Evolutionary conservation across 768 basidiomycete species (phyloP).

Genomic region (Boletus speciosus): DNA sequence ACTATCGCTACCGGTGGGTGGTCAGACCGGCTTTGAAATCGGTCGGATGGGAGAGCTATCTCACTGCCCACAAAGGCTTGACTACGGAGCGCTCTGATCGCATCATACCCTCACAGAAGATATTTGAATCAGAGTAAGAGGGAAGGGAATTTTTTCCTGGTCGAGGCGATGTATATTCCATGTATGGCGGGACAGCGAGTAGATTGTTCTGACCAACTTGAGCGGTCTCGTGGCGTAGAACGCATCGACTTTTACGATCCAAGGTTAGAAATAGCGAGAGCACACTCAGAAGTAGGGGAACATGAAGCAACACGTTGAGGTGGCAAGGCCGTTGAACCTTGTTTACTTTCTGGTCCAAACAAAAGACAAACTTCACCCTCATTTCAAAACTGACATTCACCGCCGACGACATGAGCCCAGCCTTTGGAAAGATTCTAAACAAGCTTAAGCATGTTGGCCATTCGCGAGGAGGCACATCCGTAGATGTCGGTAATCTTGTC

Average conservation of each 20-base stretch:
- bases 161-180: background rate
- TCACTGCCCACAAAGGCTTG: background rate
- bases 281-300: background rate
- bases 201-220: background rate
- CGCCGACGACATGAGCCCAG: slow-evolving; percentile 6
- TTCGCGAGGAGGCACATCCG: background rate
- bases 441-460: slow-evolving; percentile 12
- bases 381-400: background rate
- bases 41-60: background rate
- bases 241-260: background rate
- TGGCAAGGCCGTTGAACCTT: background rate
- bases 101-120: background rate
- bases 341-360: slow-evolving; percentile 19
- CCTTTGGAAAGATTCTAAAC: slow-evolving; percentile 12
- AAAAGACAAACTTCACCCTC: background rate
- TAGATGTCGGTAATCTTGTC: slow-evolving; percentile 6
- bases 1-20: background rate
- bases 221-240: background rate
- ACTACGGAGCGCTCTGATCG: slow-evolving; percentile 2
- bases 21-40: slow-evolving; percentile 8
- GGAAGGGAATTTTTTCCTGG: background rate
- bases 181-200: background rate
- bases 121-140: background rate
- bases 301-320: background rate
- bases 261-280: background rate